These are phyloP conservation scores for Alliaria petiolata DNA, from an alignment of 345 rosid genomes.

Conservation along the genomic window DNA sequence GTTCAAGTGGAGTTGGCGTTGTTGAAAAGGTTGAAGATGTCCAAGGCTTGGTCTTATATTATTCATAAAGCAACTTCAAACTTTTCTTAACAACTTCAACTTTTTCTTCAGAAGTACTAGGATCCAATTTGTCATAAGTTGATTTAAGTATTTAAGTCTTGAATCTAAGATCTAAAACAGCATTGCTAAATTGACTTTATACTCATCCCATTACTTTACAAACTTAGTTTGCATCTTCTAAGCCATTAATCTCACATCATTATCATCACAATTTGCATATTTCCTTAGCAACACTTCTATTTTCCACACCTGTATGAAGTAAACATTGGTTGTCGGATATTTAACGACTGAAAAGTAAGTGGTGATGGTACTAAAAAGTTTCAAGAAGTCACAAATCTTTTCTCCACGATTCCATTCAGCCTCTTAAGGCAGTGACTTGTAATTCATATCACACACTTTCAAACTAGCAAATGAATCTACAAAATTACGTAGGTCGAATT, in stretches of 20 bases:
- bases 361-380: too few relatives aligned
- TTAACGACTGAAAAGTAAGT: too few relatives aligned
- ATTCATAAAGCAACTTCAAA: not conserved
- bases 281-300: not conserved
- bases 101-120: not conserved
- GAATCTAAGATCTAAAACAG: not conserved
- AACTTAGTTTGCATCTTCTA: not conserved
- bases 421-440: too few relatives aligned
- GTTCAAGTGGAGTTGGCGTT: not conserved
- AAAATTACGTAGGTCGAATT: too few relatives aligned
- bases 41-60: not conserved
- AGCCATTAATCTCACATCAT: not conserved
- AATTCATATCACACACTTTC: not conserved
- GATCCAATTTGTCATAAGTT: not conserved
- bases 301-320: not conserved
- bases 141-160: not conserved
- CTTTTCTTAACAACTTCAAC: not conserved
- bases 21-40: too few relatives aligned
- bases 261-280: not conserved
- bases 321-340: too few relatives aligned
- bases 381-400: too few relatives aligned
- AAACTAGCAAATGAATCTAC: not conserved
- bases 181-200: not conserved
- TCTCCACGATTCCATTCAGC: too few relatives aligned
- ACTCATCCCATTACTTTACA: not conserved